Evolutionary conservation across 2,329 filamentous ascomycete genomes (phyloP).

Genomic region (Colletotrichum tamarilloi): DNA sequence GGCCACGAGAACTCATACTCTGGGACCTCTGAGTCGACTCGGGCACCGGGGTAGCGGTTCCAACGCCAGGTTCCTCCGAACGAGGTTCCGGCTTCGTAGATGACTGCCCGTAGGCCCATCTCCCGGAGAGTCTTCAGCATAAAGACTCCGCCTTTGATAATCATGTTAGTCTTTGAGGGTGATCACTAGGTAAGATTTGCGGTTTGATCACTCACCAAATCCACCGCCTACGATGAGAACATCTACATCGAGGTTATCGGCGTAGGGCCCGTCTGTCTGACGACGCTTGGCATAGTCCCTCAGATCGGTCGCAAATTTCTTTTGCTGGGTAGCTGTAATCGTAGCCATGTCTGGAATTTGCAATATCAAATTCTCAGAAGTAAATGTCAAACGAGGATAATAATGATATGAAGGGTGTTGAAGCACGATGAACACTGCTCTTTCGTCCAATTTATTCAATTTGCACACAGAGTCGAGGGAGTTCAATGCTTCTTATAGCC

Average conservation of each 20-base stretch:
- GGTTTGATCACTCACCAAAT: constrained; percentile 40
- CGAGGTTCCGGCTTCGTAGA: constrained; percentile 64
- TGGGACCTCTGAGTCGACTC: constrained; percentile 65
- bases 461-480: neutral
- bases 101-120: constrained; percentile 56
- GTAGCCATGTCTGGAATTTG: constrained; percentile 35
- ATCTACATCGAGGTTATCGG: constrained; percentile 56
- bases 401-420: too few relatives aligned
- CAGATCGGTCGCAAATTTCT: constrained; percentile 55
- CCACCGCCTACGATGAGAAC: constrained; percentile 58
- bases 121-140: constrained; percentile 64
- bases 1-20: constrained; percentile 65
- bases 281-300: constrained; percentile 48
- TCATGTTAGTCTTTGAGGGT: neutral
- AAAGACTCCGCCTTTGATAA: constrained; percentile 51
- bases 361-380: neutral
- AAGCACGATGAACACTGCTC: neutral
- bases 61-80: constrained; percentile 66
- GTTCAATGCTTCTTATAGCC: constrained; percentile 3
- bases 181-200: neutral
- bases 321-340: constrained; percentile 35
- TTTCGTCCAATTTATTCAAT: neutral
- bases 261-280: constrained; percentile 51
- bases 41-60: constrained; percentile 67
- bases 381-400: too few relatives aligned